phyloP scores from a whole-genome alignment of 768 basidiomycete genomes.

The Tubosaeta brunneosetosa region DNA sequence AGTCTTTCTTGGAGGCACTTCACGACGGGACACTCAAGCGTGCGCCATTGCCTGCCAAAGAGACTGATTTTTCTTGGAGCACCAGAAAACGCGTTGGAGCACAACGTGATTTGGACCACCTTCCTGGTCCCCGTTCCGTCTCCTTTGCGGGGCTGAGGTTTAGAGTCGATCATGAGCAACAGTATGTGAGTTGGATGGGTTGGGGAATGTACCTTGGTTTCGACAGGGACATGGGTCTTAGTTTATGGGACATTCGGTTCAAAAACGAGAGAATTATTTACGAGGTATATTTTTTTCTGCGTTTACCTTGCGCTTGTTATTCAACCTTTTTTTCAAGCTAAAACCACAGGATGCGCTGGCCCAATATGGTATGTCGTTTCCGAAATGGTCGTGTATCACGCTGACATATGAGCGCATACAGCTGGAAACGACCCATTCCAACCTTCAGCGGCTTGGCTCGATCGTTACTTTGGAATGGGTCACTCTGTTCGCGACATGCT shows the following conservation, averaged over 20 bases:
- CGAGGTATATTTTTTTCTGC: slow-evolving; percentile 34
- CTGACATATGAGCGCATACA: slow-evolving; percentile 14
- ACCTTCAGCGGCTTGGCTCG: slow-evolving; percentile 56
- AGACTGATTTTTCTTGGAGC: slow-evolving; percentile 40
- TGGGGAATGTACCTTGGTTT: slow-evolving; percentile 60
- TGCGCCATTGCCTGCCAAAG: slow-evolving; percentile 26
- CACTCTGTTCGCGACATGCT: slow-evolving; percentile 52
- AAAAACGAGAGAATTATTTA: slow-evolving; percentile 57
- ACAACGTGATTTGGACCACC: slow-evolving; percentile 54
- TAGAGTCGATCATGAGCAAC: slow-evolving; percentile 45
- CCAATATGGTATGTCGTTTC: slow-evolving; percentile 42
- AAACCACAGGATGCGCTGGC: slow-evolving; percentile 60
- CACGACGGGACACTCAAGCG: slow-evolving; percentile 48
- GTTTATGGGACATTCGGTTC: slow-evolving; percentile 57
- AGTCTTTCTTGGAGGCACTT: slow-evolving; percentile 51
- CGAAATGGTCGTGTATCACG: neutral
- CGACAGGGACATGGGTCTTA: slow-evolving; percentile 62
- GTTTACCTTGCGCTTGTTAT: neutral
- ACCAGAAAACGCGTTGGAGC: slow-evolving; percentile 39
- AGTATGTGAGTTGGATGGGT: slow-evolving; percentile 67
- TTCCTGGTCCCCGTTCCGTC: slow-evolving; percentile 60
- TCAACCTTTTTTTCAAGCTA: slow-evolving; percentile 31
- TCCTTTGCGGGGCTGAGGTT: slow-evolving; percentile 57
- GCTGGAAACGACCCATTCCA: slow-evolving; percentile 62
- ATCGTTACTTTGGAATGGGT: slow-evolving; percentile 64